These are phyloP conservation scores for Linum trigynum DNA, from an alignment of 345 rosid species.

Conservation along the genomic window DNA sequence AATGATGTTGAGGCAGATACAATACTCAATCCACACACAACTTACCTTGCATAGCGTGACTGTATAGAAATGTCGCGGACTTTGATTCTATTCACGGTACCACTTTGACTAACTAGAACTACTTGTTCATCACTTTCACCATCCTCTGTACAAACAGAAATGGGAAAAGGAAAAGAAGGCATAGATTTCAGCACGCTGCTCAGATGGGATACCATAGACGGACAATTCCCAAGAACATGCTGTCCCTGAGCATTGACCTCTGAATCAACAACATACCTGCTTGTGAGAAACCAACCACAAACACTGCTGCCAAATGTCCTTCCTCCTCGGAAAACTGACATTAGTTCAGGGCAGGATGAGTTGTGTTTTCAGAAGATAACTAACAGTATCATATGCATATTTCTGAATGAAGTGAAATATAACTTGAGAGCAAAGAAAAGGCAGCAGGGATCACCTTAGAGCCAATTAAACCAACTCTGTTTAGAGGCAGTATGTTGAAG, in stretches of 20 bases:
- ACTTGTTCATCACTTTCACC: slow-evolving; percentile 96
- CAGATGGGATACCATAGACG: not conserved
- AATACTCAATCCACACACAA: not conserved
- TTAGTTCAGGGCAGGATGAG: not conserved
- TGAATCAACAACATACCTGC: slow-evolving; percentile 39
- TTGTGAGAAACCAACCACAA: slow-evolving; percentile 78
- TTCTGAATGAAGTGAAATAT: not conserved
- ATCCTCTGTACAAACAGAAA: slow-evolving; percentile 36
- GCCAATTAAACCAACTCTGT: slow-evolving; percentile 76
- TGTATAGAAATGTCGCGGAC: slow-evolving; percentile 85
- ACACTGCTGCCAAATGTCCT: slow-evolving; percentile 58
- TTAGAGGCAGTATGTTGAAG: slow-evolving; percentile 46
- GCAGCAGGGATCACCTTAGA: slow-evolving; percentile 46
- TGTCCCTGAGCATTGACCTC: not conserved
- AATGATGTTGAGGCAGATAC: too few relatives aligned
- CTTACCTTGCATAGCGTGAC: slow-evolving; percentile 77
- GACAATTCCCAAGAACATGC: not conserved
- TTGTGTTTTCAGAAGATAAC: slow-evolving; percentile 1
- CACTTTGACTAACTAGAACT: slow-evolving; percentile 89
- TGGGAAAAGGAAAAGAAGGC: not conserved
- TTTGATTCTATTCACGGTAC: slow-evolving; percentile 80
- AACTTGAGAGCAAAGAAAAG: not conserved
- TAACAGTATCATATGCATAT: not conserved
- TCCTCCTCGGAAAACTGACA: slow-evolving; percentile 71
- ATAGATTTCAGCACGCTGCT: not conserved